Evolutionary conservation across 176 grass and related monocot species (phyloP).

Genomic region (Puccinellia tenuiflora): DNA sequence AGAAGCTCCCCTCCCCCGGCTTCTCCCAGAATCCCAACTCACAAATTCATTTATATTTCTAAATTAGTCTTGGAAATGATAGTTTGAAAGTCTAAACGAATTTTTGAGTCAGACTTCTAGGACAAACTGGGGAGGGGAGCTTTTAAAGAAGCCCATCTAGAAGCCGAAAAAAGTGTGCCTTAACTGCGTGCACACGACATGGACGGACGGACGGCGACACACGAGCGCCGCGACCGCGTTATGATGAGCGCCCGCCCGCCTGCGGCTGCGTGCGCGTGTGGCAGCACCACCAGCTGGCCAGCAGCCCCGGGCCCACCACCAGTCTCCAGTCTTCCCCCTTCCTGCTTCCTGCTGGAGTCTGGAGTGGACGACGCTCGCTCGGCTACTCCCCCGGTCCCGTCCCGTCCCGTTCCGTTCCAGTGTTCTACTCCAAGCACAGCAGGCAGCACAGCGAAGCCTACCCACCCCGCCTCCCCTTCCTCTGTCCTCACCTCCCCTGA

Average conservation of each 20-base stretch:
- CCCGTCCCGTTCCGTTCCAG: background rate
- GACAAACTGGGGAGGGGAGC: too few relatives aligned
- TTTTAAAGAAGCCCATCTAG: too few relatives aligned
- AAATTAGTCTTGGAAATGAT: too few relatives aligned
- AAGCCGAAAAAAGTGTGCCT: too few relatives aligned
- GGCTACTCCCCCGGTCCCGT: conserved; percentile 1
- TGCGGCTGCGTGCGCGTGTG: conserved; percentile 13
- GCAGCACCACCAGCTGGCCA: conserved; percentile 8
- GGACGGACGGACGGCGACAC: conserved; percentile 9
- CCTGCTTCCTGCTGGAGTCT: conserved; percentile 7
- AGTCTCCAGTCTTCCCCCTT: conserved; percentile 8
- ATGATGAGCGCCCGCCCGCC: background rate
- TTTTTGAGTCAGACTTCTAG: too few relatives aligned
- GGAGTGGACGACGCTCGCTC: conserved; percentile 19
- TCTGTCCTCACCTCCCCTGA: background rate
- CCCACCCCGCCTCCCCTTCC: background rate
- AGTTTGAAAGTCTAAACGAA: too few relatives aligned
- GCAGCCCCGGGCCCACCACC: background rate
- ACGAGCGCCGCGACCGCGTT: conserved; percentile 14
- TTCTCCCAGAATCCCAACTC: too few relatives aligned
- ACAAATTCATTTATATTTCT: too few relatives aligned
- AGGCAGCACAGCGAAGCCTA: background rate
- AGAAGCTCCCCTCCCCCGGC: too few relatives aligned
- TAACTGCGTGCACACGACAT: conserved; percentile 3
- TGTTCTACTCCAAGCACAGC: background rate